Base-by-base conservation (phyloP, 805 yeast species). In the Torulaspora franciscae region DNA sequence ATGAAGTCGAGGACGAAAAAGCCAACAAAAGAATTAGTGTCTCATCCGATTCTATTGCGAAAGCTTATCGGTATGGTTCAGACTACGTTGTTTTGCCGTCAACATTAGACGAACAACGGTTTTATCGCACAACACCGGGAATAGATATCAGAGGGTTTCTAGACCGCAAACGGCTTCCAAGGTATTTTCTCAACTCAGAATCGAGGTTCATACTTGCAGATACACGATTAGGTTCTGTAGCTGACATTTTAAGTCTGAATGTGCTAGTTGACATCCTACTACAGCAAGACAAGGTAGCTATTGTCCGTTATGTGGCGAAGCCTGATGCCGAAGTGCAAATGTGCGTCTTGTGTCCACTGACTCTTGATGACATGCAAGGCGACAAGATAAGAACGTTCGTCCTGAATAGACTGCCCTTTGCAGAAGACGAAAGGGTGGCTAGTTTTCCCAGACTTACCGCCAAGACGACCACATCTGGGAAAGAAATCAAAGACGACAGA, bases 351-450 rank as follows among this genome's bases (percentile, higher is more conserved):
- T 64, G 72, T 10, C 95, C 93, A 34, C 58, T 64, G 25, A 46
- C 54, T 6, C 38, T 52, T 9, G 45, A 46, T 4, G 65, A 56
- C 13, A 19, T 25, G 37, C 37, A 15, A 26, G 40, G 35, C 9
- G 37, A 41, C 22, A 39, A 43, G 2, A 45, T 45, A n/a, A 14
- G 75, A 47, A 71, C 73, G 0, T 71, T 86, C 43, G 64, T 75
- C 1, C 58, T 81, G 50, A 72, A 73, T 9, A 67, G 81, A 37
- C 58, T 88, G 9, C 93, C 96, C 1, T 85, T 76, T 61, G 74
- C 75, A 34, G 95, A 86, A 51, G 96, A 89, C 60, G 83, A 80
- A 50, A 76, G 77, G 52, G 69, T 79, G 11, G 78, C 89, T 2
- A 71, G 70, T 19, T 76, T 83, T 52, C 68, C 72, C 5, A 58